Evolutionary conservation across 1,139 yeast genomes (phyloP), one percentile per base, ranked within the genome.

Genomic region (Candida sanyaensis): DNA sequence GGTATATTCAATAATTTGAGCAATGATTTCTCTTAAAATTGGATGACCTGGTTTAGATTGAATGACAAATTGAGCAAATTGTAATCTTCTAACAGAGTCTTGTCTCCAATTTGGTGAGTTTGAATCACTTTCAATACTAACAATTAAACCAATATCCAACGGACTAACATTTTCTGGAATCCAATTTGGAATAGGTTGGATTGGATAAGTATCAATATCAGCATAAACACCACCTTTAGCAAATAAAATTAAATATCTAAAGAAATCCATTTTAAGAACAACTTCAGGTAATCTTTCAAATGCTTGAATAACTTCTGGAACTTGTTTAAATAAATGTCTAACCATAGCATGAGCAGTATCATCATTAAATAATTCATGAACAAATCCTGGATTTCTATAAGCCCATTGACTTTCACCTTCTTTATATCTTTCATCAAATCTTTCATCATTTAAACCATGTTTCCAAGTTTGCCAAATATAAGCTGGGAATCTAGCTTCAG

Each of bases 391-490:
- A 59, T 76, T 76, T 52, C 73, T 74, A 53, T 62, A 64, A 2
- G 80, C 80, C 80, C 80, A 76, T 59, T 83, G 86, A 27, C 81
- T 74, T 64, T 85, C 90, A 42, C 88, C 88, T 50, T 80, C 81
- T 54, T 80, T 75, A 59, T 75, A 81, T 48, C 73, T 73, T 27
- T 74, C 73, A 43, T 84, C 87, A 62, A 84, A 83, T 48, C 81
- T 66, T 46, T 78, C 85, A 62, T 84, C 89, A 53, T 83, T 82
- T 51, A 84, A 72, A 3, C 89, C 89, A 59, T 81, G 85, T 59
- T 83, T 84, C 90, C 91, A 86, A 17, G 84, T 71, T 64, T 87
- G 93, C 95, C 95, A 87, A 44, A 87, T 78, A 58, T 83, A 86
- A 0, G 90, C 93, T 0, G 93, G 93, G 61, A 87, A 87, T 63